Evolutionary conservation across 768 basidiomycete genomes (phyloP).

Genomic region (Termitomyces sp.): DNA sequence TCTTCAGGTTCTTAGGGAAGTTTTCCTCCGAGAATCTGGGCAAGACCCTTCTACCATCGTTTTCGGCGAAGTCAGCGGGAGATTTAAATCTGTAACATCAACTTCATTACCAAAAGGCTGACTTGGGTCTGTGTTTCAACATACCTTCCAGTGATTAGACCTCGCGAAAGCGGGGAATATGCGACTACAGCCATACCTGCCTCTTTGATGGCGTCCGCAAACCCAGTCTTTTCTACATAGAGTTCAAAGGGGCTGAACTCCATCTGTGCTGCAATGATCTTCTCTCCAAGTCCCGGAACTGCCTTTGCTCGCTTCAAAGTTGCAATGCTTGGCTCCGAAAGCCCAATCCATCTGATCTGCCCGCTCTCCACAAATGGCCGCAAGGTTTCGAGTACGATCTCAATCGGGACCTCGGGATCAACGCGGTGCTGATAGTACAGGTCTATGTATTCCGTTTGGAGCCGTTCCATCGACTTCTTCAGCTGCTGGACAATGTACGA

Average conservation of each 20-base stretch:
- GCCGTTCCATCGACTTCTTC: slow-evolving; percentile 35
- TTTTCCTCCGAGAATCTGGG: slow-evolving; percentile 39
- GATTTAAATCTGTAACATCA: slow-evolving; percentile 24
- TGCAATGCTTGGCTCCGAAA: slow-evolving; percentile 44
- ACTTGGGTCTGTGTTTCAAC: slow-evolving; percentile 16
- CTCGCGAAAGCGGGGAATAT: slow-evolving; percentile 48
- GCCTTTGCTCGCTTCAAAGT: slow-evolving; percentile 47
- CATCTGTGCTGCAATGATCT: slow-evolving; percentile 36
- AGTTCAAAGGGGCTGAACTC: slow-evolving; percentile 44
- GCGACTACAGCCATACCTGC: slow-evolving; percentile 44
- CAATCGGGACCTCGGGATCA: slow-evolving; percentile 44
- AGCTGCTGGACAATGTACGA: slow-evolving; percentile 34
- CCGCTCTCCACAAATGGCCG: slow-evolving; percentile 13
- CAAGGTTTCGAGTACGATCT: slow-evolving; percentile 27
- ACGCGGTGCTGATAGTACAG: slow-evolving; percentile 46
- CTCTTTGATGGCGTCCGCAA: slow-evolving; percentile 40
- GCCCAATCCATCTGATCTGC: slow-evolving; percentile 42
- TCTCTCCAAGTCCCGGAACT: slow-evolving; percentile 36
- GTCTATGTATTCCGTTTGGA: slow-evolving; percentile 42
- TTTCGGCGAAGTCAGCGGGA: slow-evolving; percentile 36
- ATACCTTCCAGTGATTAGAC: slow-evolving; percentile 44
- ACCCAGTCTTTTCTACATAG: slow-evolving; percentile 38
- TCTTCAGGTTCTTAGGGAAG: slow-evolving; percentile 38
- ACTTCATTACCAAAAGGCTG: neutral
- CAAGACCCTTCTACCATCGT: slow-evolving; percentile 32